Evolutionary conservation across 2,329 filamentous ascomycete genomes (phyloP).

Genomic region (Aureobasidium melanogenum): DNA sequence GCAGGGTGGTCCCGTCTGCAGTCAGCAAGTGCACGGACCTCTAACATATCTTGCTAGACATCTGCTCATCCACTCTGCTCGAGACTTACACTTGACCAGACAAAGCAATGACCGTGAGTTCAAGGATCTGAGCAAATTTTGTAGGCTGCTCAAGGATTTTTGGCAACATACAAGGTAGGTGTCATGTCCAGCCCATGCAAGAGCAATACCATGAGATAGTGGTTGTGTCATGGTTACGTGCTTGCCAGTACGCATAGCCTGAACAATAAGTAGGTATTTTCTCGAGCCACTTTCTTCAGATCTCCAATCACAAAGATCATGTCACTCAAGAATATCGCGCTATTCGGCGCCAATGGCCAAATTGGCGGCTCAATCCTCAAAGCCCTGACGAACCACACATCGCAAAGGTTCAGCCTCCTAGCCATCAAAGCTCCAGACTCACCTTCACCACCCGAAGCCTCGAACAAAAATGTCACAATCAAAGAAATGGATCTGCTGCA

Average conservation of each 20-base stretch:
- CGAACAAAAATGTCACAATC: conserved; percentile 7
- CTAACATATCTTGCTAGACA: neutral
- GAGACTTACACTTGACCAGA: neutral
- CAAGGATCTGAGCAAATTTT: too few relatives aligned
- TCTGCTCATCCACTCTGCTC: neutral
- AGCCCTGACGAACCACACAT: neutral
- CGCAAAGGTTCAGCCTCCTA: conserved; percentile 16
- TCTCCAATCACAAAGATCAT: neutral
- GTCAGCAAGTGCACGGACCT: neutral
- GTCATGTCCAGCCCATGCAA: neutral
- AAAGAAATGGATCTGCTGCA: conserved; percentile 16
- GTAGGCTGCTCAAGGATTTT: neutral
- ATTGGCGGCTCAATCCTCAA: conserved; percentile 15
- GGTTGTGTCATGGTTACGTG: neutral
- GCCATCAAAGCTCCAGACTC: conserved; percentile 13
- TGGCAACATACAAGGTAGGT: too few relatives aligned
- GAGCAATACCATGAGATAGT: neutral
- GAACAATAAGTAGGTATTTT: neutral
- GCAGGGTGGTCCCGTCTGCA: neutral
- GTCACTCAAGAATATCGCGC: conserved; percentile 7
- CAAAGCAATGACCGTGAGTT: neutral
- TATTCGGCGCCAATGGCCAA: conserved; percentile 17
- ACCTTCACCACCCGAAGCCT: neutral
- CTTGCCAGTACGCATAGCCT: neutral
- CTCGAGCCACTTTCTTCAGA: neutral